Base-by-base conservation (phyloP, 1,139 yeast genomes). In the Hemisphaericaspora xylofermentans region DNA sequence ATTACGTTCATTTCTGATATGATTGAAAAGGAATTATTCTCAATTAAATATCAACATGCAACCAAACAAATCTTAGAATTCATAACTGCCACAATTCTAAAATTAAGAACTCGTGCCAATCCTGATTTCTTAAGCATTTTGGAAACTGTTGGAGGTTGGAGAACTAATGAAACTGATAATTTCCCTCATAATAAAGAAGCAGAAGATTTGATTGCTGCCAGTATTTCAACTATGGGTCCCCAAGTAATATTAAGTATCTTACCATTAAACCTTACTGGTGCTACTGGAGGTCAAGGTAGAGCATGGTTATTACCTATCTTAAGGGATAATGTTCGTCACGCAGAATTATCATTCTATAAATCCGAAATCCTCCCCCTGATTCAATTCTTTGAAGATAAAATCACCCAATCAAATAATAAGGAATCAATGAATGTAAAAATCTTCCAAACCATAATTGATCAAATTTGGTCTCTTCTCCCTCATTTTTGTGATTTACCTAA, bases 241-340 rank as follows among this genome's bases (percentile, higher is more conserved):
- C 94, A 85, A 54, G 80, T 74, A 6, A 93, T 93, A 3, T 68
- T 93, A 45, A 65, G 78, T 39, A 69, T 78, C 7, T 72, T 93
- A 34, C 98, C 98, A 8, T 72, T 93, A 57, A 88, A 91, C 57
- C 72, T 93, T 54, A 66, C 67, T 15, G 54, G 60, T 35, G 64
- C 64, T 32, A 64, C 69, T 36, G 77, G 85, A 17, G 96, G 96
- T 36, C 77, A 85, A 17, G 96, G 96, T 38, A 80, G 98, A 61
- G 97, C 97, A 37, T 93, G 98, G 98, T 59, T 93, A 53, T 74
- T 93, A 48, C 98, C 98, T n/a, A 61, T 94, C 28, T 76, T 93
- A 47, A 84, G 98, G 64, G 97, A 91, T 53, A 82, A 87, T 55
- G 86, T 88, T 22, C 77, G 82, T 52, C 77, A 80, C 56, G 84